phyloP scores from a whole-genome alignment of 2,329 filamentous ascomycete species.

The Botryosphaeria dothidea region DNA sequence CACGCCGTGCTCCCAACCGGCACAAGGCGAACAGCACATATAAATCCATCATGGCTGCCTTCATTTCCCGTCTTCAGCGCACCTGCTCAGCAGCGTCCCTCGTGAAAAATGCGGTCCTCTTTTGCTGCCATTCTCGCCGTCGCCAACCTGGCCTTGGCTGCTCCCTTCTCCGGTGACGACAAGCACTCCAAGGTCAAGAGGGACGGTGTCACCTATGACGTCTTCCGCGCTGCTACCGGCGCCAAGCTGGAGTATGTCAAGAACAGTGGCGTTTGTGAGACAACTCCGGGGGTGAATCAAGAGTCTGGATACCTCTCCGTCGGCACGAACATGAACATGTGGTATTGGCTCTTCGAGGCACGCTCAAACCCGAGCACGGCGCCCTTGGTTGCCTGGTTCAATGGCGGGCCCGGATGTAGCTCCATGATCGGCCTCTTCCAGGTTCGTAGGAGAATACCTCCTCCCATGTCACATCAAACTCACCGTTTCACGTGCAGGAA shows the following conservation, averaged over 20 bases:
- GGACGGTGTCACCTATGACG: constrained; percentile 28
- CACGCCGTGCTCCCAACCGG: background rate
- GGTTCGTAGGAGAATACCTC: background rate
- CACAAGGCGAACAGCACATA: no score
- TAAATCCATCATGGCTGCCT: background rate
- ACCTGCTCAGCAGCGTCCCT: background rate
- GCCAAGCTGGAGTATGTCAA: constrained; percentile 30
- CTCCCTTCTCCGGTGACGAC: constrained; percentile 23
- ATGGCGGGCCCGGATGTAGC: constrained; percentile 14
- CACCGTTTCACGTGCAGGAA: no score
- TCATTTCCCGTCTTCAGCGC: background rate
- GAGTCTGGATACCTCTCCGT: constrained; percentile 40
- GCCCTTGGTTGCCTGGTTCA: constrained; percentile 35
- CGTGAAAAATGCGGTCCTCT: constrained; percentile 23
- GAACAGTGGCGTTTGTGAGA: constrained; percentile 48
- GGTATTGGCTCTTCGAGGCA: constrained; percentile 53
- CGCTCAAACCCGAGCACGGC: constrained; percentile 50
- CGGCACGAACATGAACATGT: constrained; percentile 38
- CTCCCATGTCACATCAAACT: no score
- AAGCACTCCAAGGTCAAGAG: constrained; percentile 29
- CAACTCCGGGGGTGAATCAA: constrained; percentile 35
- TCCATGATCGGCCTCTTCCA: constrained; percentile 17
- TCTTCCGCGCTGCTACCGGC: constrained; percentile 32
- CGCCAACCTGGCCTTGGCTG: constrained; percentile 21
- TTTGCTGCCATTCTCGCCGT: constrained; percentile 21